phyloP scores from a whole-genome alignment of 495 filamentous ascomycete genomes.

The Choiromyces venosus region DNA sequence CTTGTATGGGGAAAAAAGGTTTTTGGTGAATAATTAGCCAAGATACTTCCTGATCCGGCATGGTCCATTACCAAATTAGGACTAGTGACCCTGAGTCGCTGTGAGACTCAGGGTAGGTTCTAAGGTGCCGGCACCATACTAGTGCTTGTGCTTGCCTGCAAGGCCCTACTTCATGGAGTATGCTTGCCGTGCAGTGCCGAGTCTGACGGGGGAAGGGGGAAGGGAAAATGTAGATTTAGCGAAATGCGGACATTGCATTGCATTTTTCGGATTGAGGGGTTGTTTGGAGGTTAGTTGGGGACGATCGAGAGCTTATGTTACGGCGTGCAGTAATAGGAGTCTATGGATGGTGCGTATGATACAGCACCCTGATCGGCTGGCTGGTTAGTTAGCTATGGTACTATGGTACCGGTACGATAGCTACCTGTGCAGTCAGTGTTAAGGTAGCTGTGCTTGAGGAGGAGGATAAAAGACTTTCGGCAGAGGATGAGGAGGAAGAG shows the following conservation, averaged over 20 bases:
- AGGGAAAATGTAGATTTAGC: conserved; percentile 31
- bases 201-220: background rate
- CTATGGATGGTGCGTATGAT: background rate
- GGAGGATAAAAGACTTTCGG: background rate
- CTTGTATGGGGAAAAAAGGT: too few relatives aligned
- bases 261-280: conserved; percentile 4
- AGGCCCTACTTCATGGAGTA: background rate
- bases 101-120: too few relatives aligned
- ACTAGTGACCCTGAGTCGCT: too few relatives aligned
- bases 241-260: conserved; percentile 36
- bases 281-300: background rate
- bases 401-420: too few relatives aligned
- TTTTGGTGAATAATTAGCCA: too few relatives aligned
- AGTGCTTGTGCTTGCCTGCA: too few relatives aligned
- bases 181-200: background rate
- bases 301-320: background rate
- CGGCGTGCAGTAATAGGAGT: background rate
- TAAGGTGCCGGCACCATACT: too few relatives aligned
- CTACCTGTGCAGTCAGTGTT: background rate
- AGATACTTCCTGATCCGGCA: too few relatives aligned
- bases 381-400: too few relatives aligned
- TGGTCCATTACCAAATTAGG: too few relatives aligned
- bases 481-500: background rate
- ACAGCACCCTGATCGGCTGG: background rate
- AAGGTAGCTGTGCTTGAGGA: background rate